These are phyloP conservation scores for Botryobasidium botryosum DNA, from an alignment of 768 basidiomycete genomes.

Conservation along the genomic window DNA sequence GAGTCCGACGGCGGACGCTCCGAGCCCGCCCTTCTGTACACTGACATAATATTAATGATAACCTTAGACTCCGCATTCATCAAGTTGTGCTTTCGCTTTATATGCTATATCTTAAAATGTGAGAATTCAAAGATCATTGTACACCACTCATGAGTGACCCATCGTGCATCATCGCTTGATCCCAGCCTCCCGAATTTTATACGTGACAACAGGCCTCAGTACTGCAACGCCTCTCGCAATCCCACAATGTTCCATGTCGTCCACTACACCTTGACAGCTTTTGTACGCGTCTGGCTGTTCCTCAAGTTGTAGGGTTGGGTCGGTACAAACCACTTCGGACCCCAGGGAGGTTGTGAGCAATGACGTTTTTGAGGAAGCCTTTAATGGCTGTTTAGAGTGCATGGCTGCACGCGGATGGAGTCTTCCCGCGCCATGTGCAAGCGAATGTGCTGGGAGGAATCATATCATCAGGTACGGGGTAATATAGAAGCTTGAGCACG, in stretches of 20 bases:
- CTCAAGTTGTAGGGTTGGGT: constrained; percentile 23
- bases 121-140: too few relatives aligned
- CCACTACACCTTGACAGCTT: constrained; percentile 22
- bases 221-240: constrained; percentile 19
- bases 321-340: constrained; percentile 23
- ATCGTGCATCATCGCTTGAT: too few relatives aligned
- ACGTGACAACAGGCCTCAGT: constrained; percentile 24
- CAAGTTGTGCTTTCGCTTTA: too few relatives aligned
- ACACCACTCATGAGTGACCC: too few relatives aligned
- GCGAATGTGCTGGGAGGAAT: constrained; percentile 18
- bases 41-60: too few relatives aligned
- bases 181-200: constrained; percentile 20
- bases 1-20: too few relatives aligned
- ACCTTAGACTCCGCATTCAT: too few relatives aligned
- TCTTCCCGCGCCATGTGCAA: constrained; percentile 27
- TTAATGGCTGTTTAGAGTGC: constrained; percentile 20
- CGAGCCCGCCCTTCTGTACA: too few relatives aligned
- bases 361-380: constrained; percentile 15
- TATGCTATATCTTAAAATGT: too few relatives aligned
- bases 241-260: constrained; percentile 21
- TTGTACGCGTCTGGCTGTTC: constrained; percentile 28
- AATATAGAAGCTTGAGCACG: background rate
- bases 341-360: constrained; percentile 22
- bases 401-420: constrained; percentile 20
- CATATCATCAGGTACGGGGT: background rate